Base-by-base conservation (phyloP, 176 grass and related monocot species). In the Urochloa ruziziensis region DNA sequence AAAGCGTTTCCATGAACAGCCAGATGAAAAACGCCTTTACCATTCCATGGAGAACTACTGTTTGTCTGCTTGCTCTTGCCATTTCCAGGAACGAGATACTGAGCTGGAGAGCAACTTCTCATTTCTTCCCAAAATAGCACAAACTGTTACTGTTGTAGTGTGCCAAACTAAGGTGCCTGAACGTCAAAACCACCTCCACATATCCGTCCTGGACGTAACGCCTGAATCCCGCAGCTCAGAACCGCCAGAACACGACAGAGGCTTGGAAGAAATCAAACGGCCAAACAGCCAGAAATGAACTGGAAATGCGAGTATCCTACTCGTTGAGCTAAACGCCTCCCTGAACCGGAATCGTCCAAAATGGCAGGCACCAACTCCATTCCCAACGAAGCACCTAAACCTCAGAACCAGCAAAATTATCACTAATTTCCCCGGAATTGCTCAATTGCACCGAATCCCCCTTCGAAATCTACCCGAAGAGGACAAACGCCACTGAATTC, bases 111-210 rank as follows among this genome's bases (percentile, higher is more conserved):
- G 66, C 61, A 67, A 80, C 76, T 28, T 42, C 13, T 34, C 65
- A 34, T 78, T 69, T 29, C 78, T 85, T 85, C 64, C 78, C 2
- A 58, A 67, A 62, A 68, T 67, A 65, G 12, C 28, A 72, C 39
- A 43, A 43, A 10, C 9, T 40, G 19, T 13, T 13, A 47, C 29
- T 35, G 14, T 5, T 33, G 19, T 8, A 47, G 71, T 54, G 71
- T 54, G 62, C 72, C 72, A 70, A 77, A 27, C 40, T 37, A 67
- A 18, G 47, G 56, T 59, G 17, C 15, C 66, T 12, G 23, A 80
- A 37, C 33, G 46, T 48, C 32, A 34, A 32, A 42, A 30, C 40
- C 18, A 13, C 60, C 15, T n/a, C 47, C 12, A 36, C 36, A 4
- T 5, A 44, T 14, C 39, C 25, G n/a, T 78, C 39, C 2, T 3